Evolutionary conservation across 768 basidiomycete genomes (phyloP).

Genomic region (Hygrophorus pudorinus): DNA sequence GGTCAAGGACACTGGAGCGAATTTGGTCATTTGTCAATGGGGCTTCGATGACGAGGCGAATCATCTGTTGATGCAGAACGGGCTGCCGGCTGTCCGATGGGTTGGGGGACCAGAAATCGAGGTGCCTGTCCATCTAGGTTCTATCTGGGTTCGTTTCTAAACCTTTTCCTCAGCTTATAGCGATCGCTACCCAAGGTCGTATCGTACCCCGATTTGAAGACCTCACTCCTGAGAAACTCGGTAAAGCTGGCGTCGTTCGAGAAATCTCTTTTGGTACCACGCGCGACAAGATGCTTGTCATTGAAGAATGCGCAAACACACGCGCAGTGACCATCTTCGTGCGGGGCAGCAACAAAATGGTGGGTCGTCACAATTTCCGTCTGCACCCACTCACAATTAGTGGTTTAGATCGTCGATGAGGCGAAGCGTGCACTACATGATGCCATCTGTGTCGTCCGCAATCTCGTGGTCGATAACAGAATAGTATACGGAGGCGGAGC

Average conservation of each 20-base stretch:
- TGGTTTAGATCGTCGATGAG: constrained; percentile 87
- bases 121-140: constrained; percentile 30
- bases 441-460: constrained; percentile 94
- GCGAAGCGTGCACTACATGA: constrained; percentile 97
- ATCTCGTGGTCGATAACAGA: constrained; percentile 88
- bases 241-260: constrained; percentile 86
- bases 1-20: constrained; percentile 95
- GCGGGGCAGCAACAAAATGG: constrained; percentile 98
- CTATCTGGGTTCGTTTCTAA: neutral
- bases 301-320: constrained; percentile 96
- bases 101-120: constrained; percentile 99
- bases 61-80: constrained; percentile 95
- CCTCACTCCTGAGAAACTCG: constrained; percentile 82
- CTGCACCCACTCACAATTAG: neutral
- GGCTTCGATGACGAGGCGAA: constrained; percentile 99
- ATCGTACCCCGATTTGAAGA: constrained; percentile 99
- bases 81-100: constrained; percentile 95
- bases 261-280: constrained; percentile 97
- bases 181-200: constrained; percentile 95
- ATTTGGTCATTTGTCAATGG: constrained; percentile 99
- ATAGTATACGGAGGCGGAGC: constrained; percentile 99
- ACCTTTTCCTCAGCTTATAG: constrained; percentile 63
- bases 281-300: constrained; percentile 98
- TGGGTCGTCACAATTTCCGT: constrained; percentile 18
- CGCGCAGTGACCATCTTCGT: constrained; percentile 97